Evolutionary conservation across 352 stramenopile species (phyloP).

Genomic region (Globisporangium solare): DNA sequence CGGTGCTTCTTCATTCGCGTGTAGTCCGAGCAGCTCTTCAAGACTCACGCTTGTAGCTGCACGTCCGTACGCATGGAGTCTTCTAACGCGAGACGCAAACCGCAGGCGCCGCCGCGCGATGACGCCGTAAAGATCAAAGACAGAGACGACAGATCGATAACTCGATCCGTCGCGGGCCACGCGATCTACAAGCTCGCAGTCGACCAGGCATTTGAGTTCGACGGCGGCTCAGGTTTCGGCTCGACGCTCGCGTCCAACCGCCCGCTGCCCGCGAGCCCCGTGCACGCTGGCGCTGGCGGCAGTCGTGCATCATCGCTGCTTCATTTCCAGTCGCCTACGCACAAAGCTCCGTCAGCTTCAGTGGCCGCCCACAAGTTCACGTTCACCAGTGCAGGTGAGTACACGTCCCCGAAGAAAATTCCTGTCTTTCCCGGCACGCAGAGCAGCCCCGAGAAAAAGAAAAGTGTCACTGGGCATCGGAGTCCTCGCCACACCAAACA

Average conservation of each 20-base stretch:
- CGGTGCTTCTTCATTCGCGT: no score
- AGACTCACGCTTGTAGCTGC: no score
- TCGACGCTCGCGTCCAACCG: conserved; percentile 50
- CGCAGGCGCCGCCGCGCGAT: no score
- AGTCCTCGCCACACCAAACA: conserved; percentile 3
- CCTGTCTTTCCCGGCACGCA: conserved; percentile 62
- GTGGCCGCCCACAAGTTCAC: conserved; percentile 47
- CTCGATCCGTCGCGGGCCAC: neutral
- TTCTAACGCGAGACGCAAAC: no score
- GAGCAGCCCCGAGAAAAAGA: conserved; percentile 46
- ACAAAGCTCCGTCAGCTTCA: neutral
- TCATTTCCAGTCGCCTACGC: conserved; percentile 16
- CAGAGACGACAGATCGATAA: no score
- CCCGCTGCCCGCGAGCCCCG: conserved; percentile 34
- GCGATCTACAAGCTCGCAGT: conserved; percentile 32
- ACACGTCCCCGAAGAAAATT: conserved; percentile 76
- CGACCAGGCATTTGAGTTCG: conserved; percentile 67
- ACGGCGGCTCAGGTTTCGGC: conserved; percentile 61
- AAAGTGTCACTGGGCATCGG: conserved; percentile 6
- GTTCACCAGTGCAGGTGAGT: conserved; percentile 62
- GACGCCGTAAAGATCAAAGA: no score
- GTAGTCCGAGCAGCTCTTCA: no score
- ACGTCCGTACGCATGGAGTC: no score
- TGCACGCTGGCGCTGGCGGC: neutral
- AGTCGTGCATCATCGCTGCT: conserved; percentile 1